phyloP scores from a whole-genome alignment of 768 basidiomycete species.

The Boletus insuetus region DNA sequence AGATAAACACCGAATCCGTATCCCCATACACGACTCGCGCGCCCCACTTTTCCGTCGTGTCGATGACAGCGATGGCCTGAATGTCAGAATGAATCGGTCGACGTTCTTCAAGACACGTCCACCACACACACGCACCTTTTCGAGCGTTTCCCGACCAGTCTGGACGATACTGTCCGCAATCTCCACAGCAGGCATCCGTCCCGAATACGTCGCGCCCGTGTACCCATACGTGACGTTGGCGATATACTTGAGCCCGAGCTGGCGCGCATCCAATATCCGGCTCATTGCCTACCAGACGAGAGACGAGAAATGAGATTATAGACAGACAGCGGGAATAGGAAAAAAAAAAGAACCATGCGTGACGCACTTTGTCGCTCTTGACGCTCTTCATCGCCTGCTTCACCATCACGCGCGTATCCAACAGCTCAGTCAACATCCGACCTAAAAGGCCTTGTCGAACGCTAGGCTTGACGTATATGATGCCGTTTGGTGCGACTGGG shows the following conservation, averaged over 20 bases:
- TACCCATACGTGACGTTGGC: conserved; percentile 96
- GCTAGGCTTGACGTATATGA: conserved; percentile 85
- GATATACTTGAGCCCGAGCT: conserved; percentile 91
- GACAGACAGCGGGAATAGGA: not conserved
- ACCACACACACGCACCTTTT: conserved; percentile 56
- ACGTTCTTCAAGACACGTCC: no score
- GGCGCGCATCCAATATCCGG: conserved; percentile 83
- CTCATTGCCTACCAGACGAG: conserved; percentile 53
- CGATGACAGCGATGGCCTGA: conserved; percentile 81
- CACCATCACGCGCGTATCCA: conserved; percentile 97
- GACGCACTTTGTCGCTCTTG: conserved; percentile 66
- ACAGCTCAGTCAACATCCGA: conserved; percentile 88
- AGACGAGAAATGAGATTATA: not conserved
- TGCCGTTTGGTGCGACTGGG: conserved; percentile 91
- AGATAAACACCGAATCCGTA: conserved; percentile 93
- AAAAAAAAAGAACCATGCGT: not conserved
- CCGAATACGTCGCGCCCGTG: conserved; percentile 90
- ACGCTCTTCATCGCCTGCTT: conserved; percentile 92
- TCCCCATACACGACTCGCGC: conserved; percentile 96
- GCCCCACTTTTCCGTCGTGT: conserved; percentile 79
- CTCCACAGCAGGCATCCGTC: conserved; percentile 97
- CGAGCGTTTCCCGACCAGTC: conserved; percentile 91
- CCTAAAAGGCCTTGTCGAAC: conserved; percentile 84
- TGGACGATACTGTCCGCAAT: conserved; percentile 98
- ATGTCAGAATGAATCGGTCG: not conserved